These are phyloP conservation scores for Tarenaya hassleriana DNA, from an alignment of 345 rosid genomes.

Conservation along the genomic window DNA sequence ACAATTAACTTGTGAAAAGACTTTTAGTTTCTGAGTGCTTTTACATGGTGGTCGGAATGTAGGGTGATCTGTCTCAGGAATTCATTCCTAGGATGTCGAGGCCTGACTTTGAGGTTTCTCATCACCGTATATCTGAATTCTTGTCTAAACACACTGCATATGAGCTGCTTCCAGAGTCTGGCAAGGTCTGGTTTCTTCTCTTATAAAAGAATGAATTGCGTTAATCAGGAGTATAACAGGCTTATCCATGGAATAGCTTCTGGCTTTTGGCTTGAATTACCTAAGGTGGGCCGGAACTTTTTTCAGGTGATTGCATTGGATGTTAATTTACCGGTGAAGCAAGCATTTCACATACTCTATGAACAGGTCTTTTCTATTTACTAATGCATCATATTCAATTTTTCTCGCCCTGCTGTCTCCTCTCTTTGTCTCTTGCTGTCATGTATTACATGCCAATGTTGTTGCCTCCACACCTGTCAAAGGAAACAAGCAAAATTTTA, in stretches of 20 bases:
- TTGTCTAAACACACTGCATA: conserved; percentile 74
- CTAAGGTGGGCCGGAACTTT: conserved; percentile 2
- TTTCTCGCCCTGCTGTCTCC: conserved; percentile 15
- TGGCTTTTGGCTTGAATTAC: conserved; percentile 11
- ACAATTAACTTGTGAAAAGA: background rate
- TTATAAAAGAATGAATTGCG: conserved; percentile 20
- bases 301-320: conserved; percentile 87
- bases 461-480: conserved; percentile 13
- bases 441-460: conserved; percentile 18
- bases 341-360: conserved; percentile 91
- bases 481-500: conserved; percentile 13
- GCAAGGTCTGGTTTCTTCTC: conserved; percentile 75
- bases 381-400: conserved; percentile 12
- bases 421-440: conserved; percentile 14
- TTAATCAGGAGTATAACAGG: conserved; percentile 1
- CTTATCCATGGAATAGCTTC: conserved; percentile 11
- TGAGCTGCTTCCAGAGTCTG: conserved; percentile 94
- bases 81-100: conserved; percentile 47
- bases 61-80: conserved; percentile 40
- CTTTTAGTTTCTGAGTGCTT: conserved; percentile 23
- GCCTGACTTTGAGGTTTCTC: conserved; percentile 66
- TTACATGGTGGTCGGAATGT: conserved; percentile 18
- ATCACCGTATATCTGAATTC: conserved; percentile 57
- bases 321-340: conserved; percentile 90
- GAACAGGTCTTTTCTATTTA: conserved; percentile 64